phyloP scores from a whole-genome alignment of 306 rosid species.

The Psophocarpus tetragonolobus region DNA sequence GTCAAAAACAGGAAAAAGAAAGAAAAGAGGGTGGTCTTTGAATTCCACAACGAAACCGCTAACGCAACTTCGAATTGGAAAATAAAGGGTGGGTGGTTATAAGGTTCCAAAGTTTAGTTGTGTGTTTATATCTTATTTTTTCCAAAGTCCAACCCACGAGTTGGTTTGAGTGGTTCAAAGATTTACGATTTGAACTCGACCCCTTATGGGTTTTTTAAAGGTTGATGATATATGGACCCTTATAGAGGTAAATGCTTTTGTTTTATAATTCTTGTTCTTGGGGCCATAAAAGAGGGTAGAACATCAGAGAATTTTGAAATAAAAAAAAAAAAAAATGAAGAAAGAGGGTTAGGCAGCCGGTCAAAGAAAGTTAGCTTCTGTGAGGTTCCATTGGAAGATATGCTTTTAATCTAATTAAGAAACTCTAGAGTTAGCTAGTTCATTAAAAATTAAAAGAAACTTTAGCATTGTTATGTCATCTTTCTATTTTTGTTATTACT shows the following conservation, averaged over 20 bases:
- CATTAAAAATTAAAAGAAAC: background rate
- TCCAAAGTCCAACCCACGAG: constrained; percentile 58
- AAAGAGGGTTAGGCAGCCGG: constrained; percentile 29
- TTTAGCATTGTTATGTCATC: background rate
- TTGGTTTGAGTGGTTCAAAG: constrained; percentile 58
- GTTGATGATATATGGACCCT: background rate
- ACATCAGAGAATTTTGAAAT: background rate
- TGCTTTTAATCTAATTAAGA: background rate
- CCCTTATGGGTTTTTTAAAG: background rate
- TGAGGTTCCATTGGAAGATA: background rate
- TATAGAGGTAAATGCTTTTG: background rate
- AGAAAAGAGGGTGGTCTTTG: constrained; percentile 34
- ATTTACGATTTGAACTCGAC: constrained; percentile 12
- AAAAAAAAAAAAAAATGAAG: background rate
- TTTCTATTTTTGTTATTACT: background rate
- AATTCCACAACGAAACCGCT: constrained; percentile 38
- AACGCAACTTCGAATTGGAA: constrained; percentile 21
- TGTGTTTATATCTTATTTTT: background rate
- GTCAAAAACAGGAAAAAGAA: constrained; percentile 41
- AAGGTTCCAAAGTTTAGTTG: constrained; percentile 26
- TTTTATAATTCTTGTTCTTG: background rate
- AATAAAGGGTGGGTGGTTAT: background rate
- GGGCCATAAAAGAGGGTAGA: background rate
- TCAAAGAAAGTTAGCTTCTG: constrained; percentile 58
- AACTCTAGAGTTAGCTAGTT: background rate